Percentiles rank a stretch among this genome's conserved stretches.
Evolutionary conservation across 345 rosid genomes (phyloP).

Genomic region (Ailanthus altissimus): DNA sequence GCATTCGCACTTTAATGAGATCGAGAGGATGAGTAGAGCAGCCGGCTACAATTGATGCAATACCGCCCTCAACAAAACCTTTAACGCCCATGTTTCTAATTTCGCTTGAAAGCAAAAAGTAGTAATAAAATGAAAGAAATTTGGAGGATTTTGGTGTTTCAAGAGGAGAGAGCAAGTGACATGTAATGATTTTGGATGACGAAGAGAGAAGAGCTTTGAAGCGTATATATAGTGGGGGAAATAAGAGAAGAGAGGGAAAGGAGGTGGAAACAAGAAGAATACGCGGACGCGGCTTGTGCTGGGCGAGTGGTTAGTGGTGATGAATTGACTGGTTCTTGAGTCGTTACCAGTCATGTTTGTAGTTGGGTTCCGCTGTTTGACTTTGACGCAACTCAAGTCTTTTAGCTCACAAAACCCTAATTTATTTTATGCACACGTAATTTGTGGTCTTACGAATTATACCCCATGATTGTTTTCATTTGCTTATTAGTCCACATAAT

Average conservation of each 20-base stretch:
- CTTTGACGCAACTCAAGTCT: not conserved
- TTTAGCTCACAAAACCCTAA: not conserved
- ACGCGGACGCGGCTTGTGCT: not conserved
- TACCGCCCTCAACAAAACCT: slow-evolving; percentile 77
- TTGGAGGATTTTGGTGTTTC: not conserved
- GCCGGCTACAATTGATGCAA: slow-evolving; percentile 74
- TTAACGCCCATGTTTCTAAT: slow-evolving; percentile 60
- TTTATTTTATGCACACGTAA: not conserved
- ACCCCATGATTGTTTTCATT: not conserved
- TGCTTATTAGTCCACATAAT: not conserved
- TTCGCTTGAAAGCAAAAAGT: not conserved
- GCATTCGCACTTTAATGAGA: slow-evolving; percentile 82
- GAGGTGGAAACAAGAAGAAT: not conserved
- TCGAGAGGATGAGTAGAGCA: slow-evolving; percentile 88
- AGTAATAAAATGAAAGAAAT: not conserved
- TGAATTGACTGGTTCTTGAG: no score
- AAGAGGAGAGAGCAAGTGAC: not conserved
- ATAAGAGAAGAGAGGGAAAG: not conserved
- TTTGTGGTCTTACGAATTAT: not conserved
- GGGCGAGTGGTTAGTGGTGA: no score
- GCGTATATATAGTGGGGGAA: not conserved
- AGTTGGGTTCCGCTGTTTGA: slow-evolving; percentile 11
- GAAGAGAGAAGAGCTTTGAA: not conserved
- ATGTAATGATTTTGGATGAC: not conserved
- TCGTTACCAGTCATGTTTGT: not conserved